Base-by-base conservation (phyloP, 1,284 basidiomycete species). In the Vanrija sp. region DNA sequence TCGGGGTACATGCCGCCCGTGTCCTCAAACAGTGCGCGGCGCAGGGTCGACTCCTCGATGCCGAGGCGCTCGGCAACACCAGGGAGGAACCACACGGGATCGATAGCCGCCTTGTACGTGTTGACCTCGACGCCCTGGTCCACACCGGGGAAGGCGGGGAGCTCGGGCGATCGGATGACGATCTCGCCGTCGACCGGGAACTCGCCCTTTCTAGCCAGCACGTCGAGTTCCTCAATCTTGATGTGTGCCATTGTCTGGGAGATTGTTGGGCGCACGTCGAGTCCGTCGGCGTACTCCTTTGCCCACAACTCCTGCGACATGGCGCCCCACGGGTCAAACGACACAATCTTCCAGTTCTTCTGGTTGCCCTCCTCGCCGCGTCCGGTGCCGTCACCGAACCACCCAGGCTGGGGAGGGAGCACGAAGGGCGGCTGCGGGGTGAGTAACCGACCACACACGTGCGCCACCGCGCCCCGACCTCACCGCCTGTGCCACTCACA, bases 301-400 rank as follows among this genome's bases (percentile, higher is more conserved):
- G 80, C 81, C 80, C 87, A 97, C 1, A 89, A 83, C 49, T 85
- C 83, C 16, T 89, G 91, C 0, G 88, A 87, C 55, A 97, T 80
- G 69, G 97, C 94, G 3, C 94, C 94, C 85, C 86, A 97, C 0
- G 94, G 94, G 72, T 98, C 95, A 73, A 98, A 88, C 2, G 87
- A 87, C 29, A 96, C 92, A 70, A 98, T 96, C 82, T 91, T 93
- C 65, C 60, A 67, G 21, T 54, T 59, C 46, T 59, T 62, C 44
- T 61, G 46, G 50, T 65, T 64, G 12, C 59, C 55, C n/a, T 50
- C 58, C 23, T 64, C 64, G 42, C 58, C 62, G 12, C 46, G 23
- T 23, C 58, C 61, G 6, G 52, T 55, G 34, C 63, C 65, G 52
- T 72, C 84, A 63, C 89, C 86, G 55, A 80, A 86, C 93, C 94